phyloP scores from a whole-genome alignment of 257 asterid species.

The Linaria vulgaris region DNA sequence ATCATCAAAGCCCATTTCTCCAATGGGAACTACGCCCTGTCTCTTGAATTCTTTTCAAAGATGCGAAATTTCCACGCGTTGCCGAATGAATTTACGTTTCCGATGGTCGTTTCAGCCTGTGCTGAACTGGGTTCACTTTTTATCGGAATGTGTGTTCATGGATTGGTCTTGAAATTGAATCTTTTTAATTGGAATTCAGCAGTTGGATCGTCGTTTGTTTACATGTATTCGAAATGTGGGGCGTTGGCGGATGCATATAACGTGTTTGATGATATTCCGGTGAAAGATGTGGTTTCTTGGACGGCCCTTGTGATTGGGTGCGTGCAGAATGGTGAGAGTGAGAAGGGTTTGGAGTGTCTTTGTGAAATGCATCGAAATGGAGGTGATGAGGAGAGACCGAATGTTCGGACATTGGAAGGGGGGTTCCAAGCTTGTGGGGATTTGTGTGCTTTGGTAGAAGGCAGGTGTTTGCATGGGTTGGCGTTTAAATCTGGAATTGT shows the following conservation, averaged over 20 bases:
- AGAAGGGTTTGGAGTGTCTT: too few relatives aligned
- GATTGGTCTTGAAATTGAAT: constrained; percentile 55
- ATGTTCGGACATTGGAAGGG: constrained; percentile 70
- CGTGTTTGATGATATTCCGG: constrained; percentile 62
- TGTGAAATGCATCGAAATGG: constrained; percentile 63
- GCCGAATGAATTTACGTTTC: constrained; percentile 61
- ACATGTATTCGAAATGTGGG: constrained; percentile 74
- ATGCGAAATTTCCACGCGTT: constrained; percentile 39
- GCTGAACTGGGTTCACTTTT: constrained; percentile 58
- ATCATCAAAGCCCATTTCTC: constrained; percentile 73
- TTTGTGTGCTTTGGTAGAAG: constrained; percentile 51
- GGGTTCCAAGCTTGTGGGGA: constrained; percentile 85
- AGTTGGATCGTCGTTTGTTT: constrained; percentile 69
- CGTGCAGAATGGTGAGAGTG: constrained; percentile 66
- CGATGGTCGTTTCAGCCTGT: constrained; percentile 73
- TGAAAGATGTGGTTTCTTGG: constrained; percentile 78
- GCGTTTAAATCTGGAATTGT: constrained; percentile 52
- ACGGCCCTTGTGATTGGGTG: constrained; percentile 72
- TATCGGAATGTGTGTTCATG: constrained; percentile 53
- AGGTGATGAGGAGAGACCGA: constrained; percentile 49
- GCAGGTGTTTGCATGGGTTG: constrained; percentile 71
- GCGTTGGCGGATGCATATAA: constrained; percentile 41
- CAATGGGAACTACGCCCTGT: constrained; percentile 39
- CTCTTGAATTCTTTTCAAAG: constrained; percentile 45
- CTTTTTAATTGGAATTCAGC: constrained; percentile 53